A percentile compares a stretch with the other conserved stretches of the same genome.
Evolutionary conservation across 169 alveolate genomes (phyloP).

Genomic region (Plasmodium knowlesi): DNA sequence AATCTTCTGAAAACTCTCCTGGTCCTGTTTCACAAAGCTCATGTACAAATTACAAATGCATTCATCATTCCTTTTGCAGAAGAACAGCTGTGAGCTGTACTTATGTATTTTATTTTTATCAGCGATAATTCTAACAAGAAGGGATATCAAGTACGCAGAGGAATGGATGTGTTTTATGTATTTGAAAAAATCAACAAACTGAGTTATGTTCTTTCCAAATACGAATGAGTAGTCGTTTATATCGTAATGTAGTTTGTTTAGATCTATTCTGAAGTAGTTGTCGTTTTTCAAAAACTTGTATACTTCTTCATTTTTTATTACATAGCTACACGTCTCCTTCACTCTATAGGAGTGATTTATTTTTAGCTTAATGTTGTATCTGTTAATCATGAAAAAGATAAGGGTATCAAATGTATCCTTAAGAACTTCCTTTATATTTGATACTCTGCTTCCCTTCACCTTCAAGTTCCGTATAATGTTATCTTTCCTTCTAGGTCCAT

Average conservation of each 20-base stretch:
- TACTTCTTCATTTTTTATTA: slow-evolving; percentile 23
- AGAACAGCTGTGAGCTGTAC: slow-evolving; percentile 39
- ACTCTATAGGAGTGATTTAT: slow-evolving; percentile 14
- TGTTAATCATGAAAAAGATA: slow-evolving; percentile 12
- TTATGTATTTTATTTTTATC: slow-evolving; percentile 29
- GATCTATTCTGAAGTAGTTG: slow-evolving; percentile 26
- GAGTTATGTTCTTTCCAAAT: slow-evolving; percentile 9
- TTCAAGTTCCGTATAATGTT: not conserved
- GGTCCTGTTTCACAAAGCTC: slow-evolving; percentile 10
- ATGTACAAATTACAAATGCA: slow-evolving; percentile 6
- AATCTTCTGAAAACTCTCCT: slow-evolving; percentile 9
- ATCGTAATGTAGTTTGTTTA: slow-evolving; percentile 43
- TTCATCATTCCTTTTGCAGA: slow-evolving; percentile 29
- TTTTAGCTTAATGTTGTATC: slow-evolving; percentile 28
- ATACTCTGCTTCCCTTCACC: slow-evolving; percentile 12
- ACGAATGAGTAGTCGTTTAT: slow-evolving; percentile 25
- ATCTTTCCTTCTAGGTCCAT: not conserved
- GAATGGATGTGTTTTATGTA: slow-evolving; percentile 34
- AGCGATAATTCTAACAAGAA: slow-evolving; percentile 16
- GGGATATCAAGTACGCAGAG: slow-evolving; percentile 28
- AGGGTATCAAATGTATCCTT: slow-evolving; percentile 35
- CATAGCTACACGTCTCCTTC: slow-evolving; percentile 18
- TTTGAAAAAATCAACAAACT: slow-evolving; percentile 16
- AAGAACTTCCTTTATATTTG: slow-evolving; percentile 14
- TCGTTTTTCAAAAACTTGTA: slow-evolving; percentile 14